Percentiles rank a stretch among this genome's conserved stretches.
Evolutionary conservation across 2,329 filamentous ascomycete genomes (phyloP).

Genomic region (Colletotrichum siamense): DNA sequence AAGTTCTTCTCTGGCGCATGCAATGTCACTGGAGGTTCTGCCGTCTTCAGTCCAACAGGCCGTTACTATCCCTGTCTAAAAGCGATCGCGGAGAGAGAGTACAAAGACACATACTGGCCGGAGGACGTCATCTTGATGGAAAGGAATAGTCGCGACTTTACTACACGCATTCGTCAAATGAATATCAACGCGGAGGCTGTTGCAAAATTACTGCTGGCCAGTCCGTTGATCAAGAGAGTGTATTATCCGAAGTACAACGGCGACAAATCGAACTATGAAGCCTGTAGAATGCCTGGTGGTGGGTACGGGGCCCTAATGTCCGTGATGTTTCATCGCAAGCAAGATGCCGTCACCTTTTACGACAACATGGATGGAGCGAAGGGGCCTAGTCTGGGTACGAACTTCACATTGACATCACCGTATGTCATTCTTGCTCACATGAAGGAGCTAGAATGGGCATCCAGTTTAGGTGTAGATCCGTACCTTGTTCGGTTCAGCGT

Average conservation of each 20-base stretch:
- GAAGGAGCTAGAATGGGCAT: conserved; percentile 86
- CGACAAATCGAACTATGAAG: conserved; percentile 77
- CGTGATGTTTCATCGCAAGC: conserved; percentile 74
- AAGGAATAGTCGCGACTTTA: conserved; percentile 92
- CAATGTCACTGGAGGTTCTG: conserved; percentile 94
- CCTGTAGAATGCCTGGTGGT: conserved; percentile 72
- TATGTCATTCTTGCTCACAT: conserved; percentile 94
- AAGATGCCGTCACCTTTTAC: conserved; percentile 81
- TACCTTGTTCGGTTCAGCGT: conserved; percentile 87
- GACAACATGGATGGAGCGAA: conserved; percentile 88
- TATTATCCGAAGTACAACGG: conserved; percentile 85
- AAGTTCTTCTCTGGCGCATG: conserved; percentile 98
- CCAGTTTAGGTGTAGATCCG: conserved; percentile 78
- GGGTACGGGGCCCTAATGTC: conserved; percentile 92
- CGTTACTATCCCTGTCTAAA: conserved; percentile 76
- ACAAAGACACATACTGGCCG: conserved; percentile 90
- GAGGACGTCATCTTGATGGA: conserved; percentile 96
- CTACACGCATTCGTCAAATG: conserved; percentile 79
- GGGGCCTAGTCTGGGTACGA: conserved; percentile 92
- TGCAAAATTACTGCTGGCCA: conserved; percentile 70
- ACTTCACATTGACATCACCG: conserved; percentile 91
- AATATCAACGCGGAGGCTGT: conserved; percentile 87
- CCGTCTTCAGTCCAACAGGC: conserved; percentile 68
- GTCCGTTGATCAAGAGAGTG: conserved; percentile 72
- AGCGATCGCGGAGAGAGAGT: conserved; percentile 63